A percentile compares a stretch with the other conserved stretches of the same genome.
Conservation (phyloP, 495 filamentous ascomycete genomes). For the Geoglossum glabrum region DNA sequence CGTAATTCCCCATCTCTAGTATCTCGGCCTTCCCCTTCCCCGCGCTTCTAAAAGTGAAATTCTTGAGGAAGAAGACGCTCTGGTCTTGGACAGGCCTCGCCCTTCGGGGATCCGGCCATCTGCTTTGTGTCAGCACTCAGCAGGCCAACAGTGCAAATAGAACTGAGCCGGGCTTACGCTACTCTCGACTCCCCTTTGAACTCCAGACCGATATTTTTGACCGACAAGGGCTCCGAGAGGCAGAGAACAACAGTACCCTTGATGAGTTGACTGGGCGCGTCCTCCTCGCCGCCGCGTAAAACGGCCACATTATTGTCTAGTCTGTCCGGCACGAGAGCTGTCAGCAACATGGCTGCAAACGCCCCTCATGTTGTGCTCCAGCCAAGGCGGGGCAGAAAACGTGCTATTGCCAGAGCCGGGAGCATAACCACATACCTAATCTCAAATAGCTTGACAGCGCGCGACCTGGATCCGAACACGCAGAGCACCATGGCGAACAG, state of each 20-base stretch:
- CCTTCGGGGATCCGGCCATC: neutral
- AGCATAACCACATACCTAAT: conserved; percentile 27
- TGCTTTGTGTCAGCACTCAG: neutral
- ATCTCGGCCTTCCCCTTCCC: conserved; percentile 35
- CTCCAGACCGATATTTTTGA: conserved; percentile 52
- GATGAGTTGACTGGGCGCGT: conserved; percentile 54
- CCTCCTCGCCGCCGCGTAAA: conserved; percentile 52
- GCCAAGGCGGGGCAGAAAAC: no score
- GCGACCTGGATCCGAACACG: conserved; percentile 28
- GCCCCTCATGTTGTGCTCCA: neutral
- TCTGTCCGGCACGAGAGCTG: conserved; percentile 21
- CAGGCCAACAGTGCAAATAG: neutral
- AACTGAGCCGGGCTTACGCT: conserved; percentile 28
- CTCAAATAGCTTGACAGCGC: conserved; percentile 34
- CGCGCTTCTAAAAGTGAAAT: conserved; percentile 31
- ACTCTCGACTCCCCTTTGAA: conserved; percentile 51
- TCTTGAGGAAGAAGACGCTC: conserved; percentile 34
- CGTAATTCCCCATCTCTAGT: conserved; percentile 61
- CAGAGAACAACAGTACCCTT: conserved; percentile 61
- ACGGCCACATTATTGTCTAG: conserved; percentile 63
- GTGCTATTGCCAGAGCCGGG: neutral
- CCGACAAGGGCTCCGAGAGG: conserved; percentile 41
- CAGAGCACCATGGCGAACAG: conserved; percentile 26
- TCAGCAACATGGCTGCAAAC: neutral
- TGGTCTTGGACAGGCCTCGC: conserved; percentile 22